phyloP scores from a whole-genome alignment of 176 grass and related monocot species.

The Bonia amplexicaulis region DNA sequence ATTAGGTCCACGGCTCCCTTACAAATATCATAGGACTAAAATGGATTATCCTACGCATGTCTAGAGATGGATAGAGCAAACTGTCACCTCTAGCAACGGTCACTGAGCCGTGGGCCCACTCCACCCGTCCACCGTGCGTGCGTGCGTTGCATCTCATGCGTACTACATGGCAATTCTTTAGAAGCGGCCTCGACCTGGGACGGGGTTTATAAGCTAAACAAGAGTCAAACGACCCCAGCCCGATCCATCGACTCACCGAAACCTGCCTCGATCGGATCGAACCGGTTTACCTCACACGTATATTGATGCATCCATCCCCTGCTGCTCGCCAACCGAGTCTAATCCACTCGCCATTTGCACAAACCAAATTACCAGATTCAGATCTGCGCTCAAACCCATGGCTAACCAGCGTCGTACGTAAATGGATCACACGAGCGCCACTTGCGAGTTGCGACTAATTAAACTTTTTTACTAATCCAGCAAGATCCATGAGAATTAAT shows the following conservation, averaged over 20 bases:
- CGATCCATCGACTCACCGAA: background rate
- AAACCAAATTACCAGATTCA: too few relatives aligned
- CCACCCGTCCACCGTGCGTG: background rate
- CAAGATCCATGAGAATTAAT: too few relatives aligned
- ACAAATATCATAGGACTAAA: background rate
- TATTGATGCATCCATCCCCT: background rate
- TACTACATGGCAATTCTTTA: conserved; percentile 1
- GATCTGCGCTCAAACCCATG: too few relatives aligned
- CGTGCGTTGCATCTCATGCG: background rate
- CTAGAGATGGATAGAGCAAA: background rate
- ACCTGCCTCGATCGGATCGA: conserved; percentile 19
- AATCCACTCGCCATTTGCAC: too few relatives aligned
- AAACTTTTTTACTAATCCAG: too few relatives aligned
- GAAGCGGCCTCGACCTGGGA: background rate
- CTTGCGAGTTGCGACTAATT: too few relatives aligned
- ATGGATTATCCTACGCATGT: background rate
- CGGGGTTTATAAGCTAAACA: conserved; percentile 32
- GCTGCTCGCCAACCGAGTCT: too few relatives aligned
- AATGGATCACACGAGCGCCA: too few relatives aligned
- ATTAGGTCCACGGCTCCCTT: background rate
- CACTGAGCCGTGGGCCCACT: background rate
- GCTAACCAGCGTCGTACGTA: too few relatives aligned
- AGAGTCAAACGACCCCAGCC: conserved; percentile 29
- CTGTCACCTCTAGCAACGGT: background rate
- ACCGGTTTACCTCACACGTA: conserved; percentile 17